phyloP scores from a whole-genome alignment of 1,284 basidiomycete genomes.

The Austropuccinia psidii region DNA sequence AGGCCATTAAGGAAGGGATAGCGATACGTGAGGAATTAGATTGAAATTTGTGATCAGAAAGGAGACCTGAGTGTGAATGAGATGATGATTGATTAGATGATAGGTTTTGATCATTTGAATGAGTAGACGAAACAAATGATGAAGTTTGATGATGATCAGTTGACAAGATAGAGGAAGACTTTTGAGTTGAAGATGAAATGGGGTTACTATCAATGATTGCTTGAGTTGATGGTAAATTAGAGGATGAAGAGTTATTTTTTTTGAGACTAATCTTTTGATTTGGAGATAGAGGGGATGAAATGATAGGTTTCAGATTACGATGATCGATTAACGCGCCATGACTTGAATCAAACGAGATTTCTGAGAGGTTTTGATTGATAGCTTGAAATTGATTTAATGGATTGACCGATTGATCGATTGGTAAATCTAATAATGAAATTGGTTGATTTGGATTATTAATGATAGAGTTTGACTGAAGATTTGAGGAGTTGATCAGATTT shows the following conservation, averaged over 20 bases:
- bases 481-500: not conserved
- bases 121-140: not conserved
- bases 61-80: too few relatives aligned
- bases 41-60: too few relatives aligned
- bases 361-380: not conserved
- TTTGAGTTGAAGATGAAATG: too few relatives aligned
- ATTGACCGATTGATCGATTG: not conserved
- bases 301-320: not conserved
- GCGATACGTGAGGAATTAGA: too few relatives aligned
- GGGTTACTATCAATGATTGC: not conserved
- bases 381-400: not conserved
- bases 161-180: not conserved
- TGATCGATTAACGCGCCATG: conserved; percentile 32
- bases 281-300: not conserved
- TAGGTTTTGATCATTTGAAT: not conserved
- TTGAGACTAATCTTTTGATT: not conserved
- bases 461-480: too few relatives aligned
- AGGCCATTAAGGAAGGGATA: too few relatives aligned
- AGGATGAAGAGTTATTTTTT: not conserved
- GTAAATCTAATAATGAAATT: not conserved
- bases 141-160: not conserved
- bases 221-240: not conserved
- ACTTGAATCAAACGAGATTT: not conserved
- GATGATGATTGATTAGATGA: not conserved
- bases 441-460: too few relatives aligned